Evolutionary conservation across 2,329 filamentous ascomycete species (phyloP), one percentile per base, ranked within the genome.

Genomic region (Ceratocystiopsis minuta): DNA sequence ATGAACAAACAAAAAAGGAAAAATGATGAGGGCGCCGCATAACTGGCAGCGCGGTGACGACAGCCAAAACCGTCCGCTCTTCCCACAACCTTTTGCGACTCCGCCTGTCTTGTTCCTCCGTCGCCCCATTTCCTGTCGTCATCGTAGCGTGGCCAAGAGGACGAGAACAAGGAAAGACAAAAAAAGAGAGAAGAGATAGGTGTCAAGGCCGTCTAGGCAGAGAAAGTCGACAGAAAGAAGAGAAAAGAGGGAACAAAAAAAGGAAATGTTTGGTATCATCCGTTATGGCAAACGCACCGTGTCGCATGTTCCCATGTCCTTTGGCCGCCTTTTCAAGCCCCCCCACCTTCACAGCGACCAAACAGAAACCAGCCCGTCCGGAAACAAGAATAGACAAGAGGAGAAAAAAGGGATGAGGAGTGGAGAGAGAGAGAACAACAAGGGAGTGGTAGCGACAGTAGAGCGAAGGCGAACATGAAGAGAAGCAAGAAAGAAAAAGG

Each of bases 191-290:
- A 16, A n/a, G 38, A 48, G 46, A 16, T 36, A 39, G 36, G 34
- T 6, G 33, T 38, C 16, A 39, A 41, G 11, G 20, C 35, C 6
- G 36, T 24, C 28, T 24, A 16, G n/a, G 35, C 38, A 20, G 40
- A 39, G 40, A 43, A 39, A 40, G 41, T 16, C 35, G 43, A 40
- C 16, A 42, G 40, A 46, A 43, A 36, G 16, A 37, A 47, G 45
- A 28, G 24, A 28, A 24, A 42, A 37, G 17, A 42, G 35, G 38
- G 38, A 36, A 38, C 34, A 39, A 41, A 48, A 35, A 43, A 49
- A 51, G 50, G 48, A 35, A 39, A 45, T 49, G 36, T 40, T 46
- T 51, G 49, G 47, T 52, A 50, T 52, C 50, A 49, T 50, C 41
- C 43, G 46, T 36, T 18, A 36, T 41, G 41, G 39, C 39, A 35